Base-by-base conservation (phyloP, 2,329 filamentous ascomycete genomes). In the Verticillium nubilum region DNA sequence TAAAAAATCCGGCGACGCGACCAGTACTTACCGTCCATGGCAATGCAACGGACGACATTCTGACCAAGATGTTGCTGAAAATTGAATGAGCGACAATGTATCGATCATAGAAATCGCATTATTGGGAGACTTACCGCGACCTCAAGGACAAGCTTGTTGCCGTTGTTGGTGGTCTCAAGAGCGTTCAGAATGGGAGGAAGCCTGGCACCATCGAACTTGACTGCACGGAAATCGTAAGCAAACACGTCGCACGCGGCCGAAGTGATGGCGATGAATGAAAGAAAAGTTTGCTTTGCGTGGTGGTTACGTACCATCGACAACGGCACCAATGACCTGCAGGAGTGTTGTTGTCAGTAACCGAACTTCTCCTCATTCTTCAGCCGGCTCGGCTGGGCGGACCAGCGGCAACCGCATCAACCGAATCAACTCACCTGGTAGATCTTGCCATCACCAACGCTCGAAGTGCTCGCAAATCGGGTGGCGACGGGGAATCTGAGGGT, bases 31-130 rank as follows among this genome's bases (percentile, higher is more conserved):
- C 94, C 95, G 82, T 99, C 95, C 95, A 99, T 99, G 82, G 95
- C 95, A 96, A 99, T 99, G 81, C 92, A 96, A 80, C 95, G 89
- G 79, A 99, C 95, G 76, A 97, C 91, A 85, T 92, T 97, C 86
- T 99, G 91, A 84, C 95, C 95, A 80, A 99, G 83, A 88, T 98
- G 95, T 97, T 99, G 95, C 92, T 97, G 72, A 57, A 63, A 42
- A 28, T 54, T 31, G 65, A 67, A 76, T 85, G 67, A 83, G 72
- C 63, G 57, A 54, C 62, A 25, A 27, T 59, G 56, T 42, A 15
- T 29, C 26, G 27, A 17, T 10, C 15, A 35, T 56, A 31, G 27
- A 29, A 35, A 50, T 28, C 47, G 33, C 35, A 2, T 31, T 7
- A 10, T 55, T 33, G 13, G 28, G 54, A 29, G 59, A 71, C 83